phyloP scores from a whole-genome alignment of 148 eudicot genomes.

The Rhododendron griersonianum region DNA sequence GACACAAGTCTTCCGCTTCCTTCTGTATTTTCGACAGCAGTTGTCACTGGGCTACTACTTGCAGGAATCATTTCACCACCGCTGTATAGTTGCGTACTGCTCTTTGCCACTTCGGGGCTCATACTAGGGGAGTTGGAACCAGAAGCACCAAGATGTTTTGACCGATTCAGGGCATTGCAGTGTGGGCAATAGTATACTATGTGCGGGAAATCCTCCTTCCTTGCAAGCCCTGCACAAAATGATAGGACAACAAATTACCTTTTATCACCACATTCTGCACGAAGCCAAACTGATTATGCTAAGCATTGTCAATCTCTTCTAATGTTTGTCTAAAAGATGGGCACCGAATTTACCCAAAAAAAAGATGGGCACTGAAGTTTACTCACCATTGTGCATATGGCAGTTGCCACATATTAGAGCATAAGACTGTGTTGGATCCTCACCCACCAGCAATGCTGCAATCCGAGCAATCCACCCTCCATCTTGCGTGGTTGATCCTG shows the following conservation, averaged over 20 bases:
- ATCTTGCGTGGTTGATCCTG: conserved; percentile 42
- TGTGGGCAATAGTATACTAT: conserved; percentile 92
- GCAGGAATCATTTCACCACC: conserved; percentile 16
- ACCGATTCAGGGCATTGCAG: conserved; percentile 75
- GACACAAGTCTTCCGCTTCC: conserved; percentile 16
- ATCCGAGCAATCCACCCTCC: conserved; percentile 83
- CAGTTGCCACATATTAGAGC: conserved; percentile 96
- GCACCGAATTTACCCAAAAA: conserved; percentile 16
- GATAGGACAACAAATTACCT: conserved; percentile 3
- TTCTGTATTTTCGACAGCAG: conserved; percentile 23
- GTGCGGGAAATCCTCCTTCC: conserved; percentile 82
- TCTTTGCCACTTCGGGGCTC: conserved; percentile 20
- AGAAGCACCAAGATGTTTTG: conserved; percentile 41
- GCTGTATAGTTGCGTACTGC: conserved; percentile 19
- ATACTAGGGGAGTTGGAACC: conserved; percentile 22
- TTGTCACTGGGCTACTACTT: conserved; percentile 19
- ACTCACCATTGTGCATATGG: conserved; percentile 94
- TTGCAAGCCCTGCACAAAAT: conserved; percentile 71
- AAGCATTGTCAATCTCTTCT: background rate
- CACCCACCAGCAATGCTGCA: conserved; percentile 94
- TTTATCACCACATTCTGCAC: background rate
- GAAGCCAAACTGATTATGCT: background rate
- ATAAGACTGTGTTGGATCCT: conserved; percentile 91
- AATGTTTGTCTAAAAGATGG: background rate
- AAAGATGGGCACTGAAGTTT: background rate